Percentiles rank a stretch among this genome's conserved stretches.
phyloP scores from a whole-genome alignment of 2,329 filamentous ascomycete species.

The Fusarium verrucosum region DNA sequence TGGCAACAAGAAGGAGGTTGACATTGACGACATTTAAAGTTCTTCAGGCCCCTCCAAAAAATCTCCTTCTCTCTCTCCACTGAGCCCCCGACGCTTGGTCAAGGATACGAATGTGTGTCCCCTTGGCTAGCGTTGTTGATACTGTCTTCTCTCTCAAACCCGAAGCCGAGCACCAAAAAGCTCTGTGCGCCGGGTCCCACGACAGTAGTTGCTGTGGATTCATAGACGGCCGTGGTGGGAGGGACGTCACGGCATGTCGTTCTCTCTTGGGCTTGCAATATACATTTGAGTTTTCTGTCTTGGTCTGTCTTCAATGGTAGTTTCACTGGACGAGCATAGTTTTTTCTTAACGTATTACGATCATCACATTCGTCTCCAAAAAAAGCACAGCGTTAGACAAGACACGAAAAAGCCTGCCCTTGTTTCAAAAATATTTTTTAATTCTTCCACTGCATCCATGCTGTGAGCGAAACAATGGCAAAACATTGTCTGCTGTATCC shows the following conservation, averaged over 20 bases:
- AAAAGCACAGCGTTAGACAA: constrained; percentile 44
- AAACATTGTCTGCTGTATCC: not conserved
- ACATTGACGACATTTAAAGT: constrained; percentile 94
- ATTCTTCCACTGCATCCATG: constrained; percentile 9
- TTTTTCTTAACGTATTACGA: constrained; percentile 36
- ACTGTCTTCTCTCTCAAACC: constrained; percentile 74
- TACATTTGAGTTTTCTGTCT: constrained; percentile 32
- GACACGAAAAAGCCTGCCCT: constrained; percentile 40
- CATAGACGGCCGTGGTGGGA: constrained; percentile 62
- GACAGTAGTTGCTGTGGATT: constrained; percentile 58
- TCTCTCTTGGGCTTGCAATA: constrained; percentile 35
- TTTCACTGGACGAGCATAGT: constrained; percentile 41
- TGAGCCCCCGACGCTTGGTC: constrained; percentile 38
- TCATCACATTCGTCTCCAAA: constrained; percentile 40
- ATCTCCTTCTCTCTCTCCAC: constrained; percentile 31
- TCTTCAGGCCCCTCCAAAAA: not conserved
- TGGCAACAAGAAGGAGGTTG: constrained; percentile 78
- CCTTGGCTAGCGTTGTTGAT: constrained; percentile 47
- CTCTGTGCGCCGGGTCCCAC: constrained; percentile 48
- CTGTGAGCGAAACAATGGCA: not conserved
- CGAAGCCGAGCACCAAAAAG: constrained; percentile 28
- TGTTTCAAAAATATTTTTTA: constrained; percentile 27
- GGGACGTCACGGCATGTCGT: constrained; percentile 65
- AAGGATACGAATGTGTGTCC: constrained; percentile 5
- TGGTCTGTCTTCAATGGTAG: constrained; percentile 30